Evolutionary conservation across 2,329 filamentous ascomycete species (phyloP), one percentile per base, ranked within the genome.

Genomic region (Lasiodiplodia sp.): DNA sequence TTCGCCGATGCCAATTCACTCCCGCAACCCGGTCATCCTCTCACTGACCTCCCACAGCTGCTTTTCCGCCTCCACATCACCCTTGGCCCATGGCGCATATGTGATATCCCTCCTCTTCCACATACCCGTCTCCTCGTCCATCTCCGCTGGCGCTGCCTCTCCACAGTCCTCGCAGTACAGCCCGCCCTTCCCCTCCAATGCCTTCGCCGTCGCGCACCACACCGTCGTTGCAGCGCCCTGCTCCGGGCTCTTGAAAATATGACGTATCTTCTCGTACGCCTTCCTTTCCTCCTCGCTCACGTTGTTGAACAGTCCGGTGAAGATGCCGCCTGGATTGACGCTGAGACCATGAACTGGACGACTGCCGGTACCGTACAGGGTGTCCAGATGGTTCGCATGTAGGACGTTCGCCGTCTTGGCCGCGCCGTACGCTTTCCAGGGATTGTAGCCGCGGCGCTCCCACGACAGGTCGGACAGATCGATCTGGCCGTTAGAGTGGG

Each of bases 181-280:
- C 4, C 82, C 83, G 4, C 82, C 84, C 70, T 76, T 80, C 1
- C 76, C 80, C 72, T 84, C 81, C 75, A 77, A 80, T 25, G 78
- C 79, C 51, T 72, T 76, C 2, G 74, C 76, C 4, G 81, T 72
- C 0, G 80, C 82, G 3, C 80, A 64, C 60, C 60, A 52, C n/a
- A 64, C 60, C n/a, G 60, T 64, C 58, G 76, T 77, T 23, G 76
- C 75, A 6, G 74, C 69, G 34, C 75, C 76, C 67, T 77, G 72
- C 53, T 78, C 75, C 3, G 75, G 55, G 3, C 51, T 75, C 70
- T 78, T 77, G n/a, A 64, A 64, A 3, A 38, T 28, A 1, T 8
- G 4, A 1, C 47, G 82, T 75, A 77, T 82, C 31, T 7, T 2
- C 7, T 64, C n/a, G 2, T 52, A 64, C 3, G 4, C 11, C 12